Evolutionary conservation across 495 filamentous ascomycete species (phyloP).

Genomic region (Neurospora sublineolata): DNA sequence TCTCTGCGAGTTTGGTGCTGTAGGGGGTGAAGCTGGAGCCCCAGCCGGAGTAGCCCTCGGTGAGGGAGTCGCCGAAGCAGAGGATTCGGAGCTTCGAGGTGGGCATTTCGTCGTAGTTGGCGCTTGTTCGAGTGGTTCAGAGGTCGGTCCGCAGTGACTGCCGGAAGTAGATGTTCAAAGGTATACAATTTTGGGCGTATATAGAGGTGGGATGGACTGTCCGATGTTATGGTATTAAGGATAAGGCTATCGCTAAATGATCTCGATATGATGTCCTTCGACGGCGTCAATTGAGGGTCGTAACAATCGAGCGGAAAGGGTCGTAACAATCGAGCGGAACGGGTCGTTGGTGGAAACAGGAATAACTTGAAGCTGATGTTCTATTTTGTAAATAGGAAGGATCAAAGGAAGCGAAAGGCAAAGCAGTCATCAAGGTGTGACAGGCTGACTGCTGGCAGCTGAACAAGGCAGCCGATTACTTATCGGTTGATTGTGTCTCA

Average conservation of each 20-base stretch:
- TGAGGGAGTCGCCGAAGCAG: slow-evolving; percentile 56
- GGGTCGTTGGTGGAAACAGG: background rate
- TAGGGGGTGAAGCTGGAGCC: slow-evolving; percentile 43
- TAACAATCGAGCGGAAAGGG: background rate
- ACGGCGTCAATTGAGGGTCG: background rate
- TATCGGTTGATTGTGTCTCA: background rate
- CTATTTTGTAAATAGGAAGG: background rate
- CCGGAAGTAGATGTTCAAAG: background rate
- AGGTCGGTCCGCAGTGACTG: background rate
- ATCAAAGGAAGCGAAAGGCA: background rate
- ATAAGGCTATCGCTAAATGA: background rate
- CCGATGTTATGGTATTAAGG: background rate
- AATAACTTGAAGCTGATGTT: background rate
- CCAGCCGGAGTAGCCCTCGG: slow-evolving; percentile 39
- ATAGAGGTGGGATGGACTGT: background rate
- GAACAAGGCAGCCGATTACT: background rate
- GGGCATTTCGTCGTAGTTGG: slow-evolving; percentile 10
- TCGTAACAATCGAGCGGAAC: background rate
- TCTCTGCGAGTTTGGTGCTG: slow-evolving; percentile 24
- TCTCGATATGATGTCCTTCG: background rate
- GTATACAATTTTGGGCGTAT: background rate
- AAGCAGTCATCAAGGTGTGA: slow-evolving; percentile 1
- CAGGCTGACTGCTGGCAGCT: background rate
- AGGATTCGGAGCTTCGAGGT: slow-evolving; percentile 35
- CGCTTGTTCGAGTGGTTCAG: background rate